phyloP scores from a whole-genome alignment of 2,329 filamentous ascomycete species.

The Talaromyces sp. region DNA sequence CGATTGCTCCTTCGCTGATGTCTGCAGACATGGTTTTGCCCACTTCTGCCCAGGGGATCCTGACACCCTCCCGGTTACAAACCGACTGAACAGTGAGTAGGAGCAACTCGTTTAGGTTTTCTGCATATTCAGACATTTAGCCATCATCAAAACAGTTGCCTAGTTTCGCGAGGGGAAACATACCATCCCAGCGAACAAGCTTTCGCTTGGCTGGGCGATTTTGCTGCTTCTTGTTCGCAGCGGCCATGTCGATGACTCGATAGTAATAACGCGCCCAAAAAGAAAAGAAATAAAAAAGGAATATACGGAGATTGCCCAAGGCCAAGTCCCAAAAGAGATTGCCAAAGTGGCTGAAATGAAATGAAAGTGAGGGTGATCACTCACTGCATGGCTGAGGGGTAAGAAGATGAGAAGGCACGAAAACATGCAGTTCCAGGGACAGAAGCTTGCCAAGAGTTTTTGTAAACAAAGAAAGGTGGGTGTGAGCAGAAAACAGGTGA shows the following conservation, averaged over 20 bases:
- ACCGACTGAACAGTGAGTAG: constrained; percentile 39
- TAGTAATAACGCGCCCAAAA: background rate
- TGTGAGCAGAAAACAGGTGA: background rate
- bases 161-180: constrained; percentile 9
- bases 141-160: background rate
- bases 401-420: background rate
- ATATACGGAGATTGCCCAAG: background rate
- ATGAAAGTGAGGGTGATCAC: background rate
- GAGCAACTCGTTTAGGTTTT: constrained; percentile 40
- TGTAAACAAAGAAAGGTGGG: background rate
- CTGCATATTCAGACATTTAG: constrained; percentile 20
- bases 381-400: background rate
- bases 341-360: background rate
- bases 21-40: constrained; percentile 35
- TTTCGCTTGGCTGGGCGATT: constrained; percentile 29
- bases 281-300: background rate
- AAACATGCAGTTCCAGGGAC: background rate
- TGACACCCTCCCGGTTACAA: constrained; percentile 33
- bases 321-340: background rate
- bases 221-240: constrained; percentile 10
- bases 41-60: constrained; percentile 40
- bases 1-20: constrained; percentile 42
- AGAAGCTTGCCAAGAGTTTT: background rate
- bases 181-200: constrained; percentile 42
- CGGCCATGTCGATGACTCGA: background rate